phyloP scores from a whole-genome alignment of 2,329 filamentous ascomycete genomes.

The Ascocoryne sarcoides region DNA sequence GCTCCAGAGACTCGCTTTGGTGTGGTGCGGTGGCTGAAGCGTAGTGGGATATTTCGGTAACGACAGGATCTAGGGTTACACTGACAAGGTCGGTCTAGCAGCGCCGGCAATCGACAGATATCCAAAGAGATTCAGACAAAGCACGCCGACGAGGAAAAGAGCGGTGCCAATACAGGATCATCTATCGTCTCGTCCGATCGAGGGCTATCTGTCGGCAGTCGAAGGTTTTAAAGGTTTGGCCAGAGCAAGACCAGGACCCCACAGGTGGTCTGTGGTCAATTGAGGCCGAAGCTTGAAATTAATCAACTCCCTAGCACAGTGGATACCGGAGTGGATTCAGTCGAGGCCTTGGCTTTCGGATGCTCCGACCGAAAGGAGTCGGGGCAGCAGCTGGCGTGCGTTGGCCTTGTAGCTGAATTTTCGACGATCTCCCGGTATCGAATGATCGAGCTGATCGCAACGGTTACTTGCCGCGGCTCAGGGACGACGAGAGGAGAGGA shows the following conservation, averaged over 20 bases:
- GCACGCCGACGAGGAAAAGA: too few relatives aligned
- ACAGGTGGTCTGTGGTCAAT: background rate
- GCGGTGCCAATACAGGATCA: background rate
- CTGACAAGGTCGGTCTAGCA: background rate
- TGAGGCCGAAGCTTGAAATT: background rate
- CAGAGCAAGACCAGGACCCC: background rate
- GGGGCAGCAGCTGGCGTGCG: background rate
- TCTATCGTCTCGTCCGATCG: too few relatives aligned
- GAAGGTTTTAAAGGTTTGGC: background rate
- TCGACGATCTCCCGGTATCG: background rate
- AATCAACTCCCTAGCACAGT: too few relatives aligned
- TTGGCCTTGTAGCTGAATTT: background rate
- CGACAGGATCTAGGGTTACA: background rate
- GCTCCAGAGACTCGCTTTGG: background rate
- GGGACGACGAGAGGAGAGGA: background rate
- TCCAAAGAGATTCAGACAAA: background rate
- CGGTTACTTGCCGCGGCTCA: background rate
- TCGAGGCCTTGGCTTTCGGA: background rate
- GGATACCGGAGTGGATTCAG: background rate
- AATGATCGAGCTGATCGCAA: background rate
- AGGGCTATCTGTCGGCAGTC: background rate
- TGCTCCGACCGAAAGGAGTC: background rate
- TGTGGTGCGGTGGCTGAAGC: background rate
- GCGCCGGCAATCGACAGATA: background rate
- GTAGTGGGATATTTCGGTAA: background rate